phyloP scores from a whole-genome alignment of 1,284 basidiomycete genomes.

The Coniferiporia sulphurascens region DNA sequence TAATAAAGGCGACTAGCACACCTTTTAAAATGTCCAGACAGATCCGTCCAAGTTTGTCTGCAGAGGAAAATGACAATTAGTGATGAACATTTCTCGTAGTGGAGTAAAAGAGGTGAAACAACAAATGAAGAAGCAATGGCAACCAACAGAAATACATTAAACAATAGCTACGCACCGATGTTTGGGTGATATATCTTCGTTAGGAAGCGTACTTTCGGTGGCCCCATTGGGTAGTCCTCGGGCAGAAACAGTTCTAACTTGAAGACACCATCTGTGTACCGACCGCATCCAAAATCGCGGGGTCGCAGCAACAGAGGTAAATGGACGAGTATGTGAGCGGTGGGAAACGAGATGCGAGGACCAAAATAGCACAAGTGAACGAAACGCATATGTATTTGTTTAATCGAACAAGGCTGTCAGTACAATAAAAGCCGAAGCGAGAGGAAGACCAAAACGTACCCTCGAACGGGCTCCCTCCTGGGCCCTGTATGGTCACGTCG shows the following conservation, averaged over 20 bases:
- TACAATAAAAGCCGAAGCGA: neutral
- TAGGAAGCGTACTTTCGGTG: conserved; percentile 97
- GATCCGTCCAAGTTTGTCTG: conserved; percentile 97
- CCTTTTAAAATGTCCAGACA: conserved; percentile 98
- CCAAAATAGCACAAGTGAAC: neutral
- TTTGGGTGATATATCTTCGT: conserved; percentile 99
- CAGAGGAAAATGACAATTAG: neutral
- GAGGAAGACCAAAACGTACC: conserved; percentile 48
- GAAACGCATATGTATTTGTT: neutral
- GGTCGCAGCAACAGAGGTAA: neutral
- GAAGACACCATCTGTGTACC: conserved; percentile 77
- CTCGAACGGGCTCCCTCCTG: conserved; percentile 91
- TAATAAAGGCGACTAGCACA: conserved; percentile 28
- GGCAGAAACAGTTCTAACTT: conserved; percentile 95
- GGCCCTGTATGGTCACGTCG: conserved; percentile 95
- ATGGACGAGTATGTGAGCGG: neutral
- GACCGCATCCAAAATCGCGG: neutral
- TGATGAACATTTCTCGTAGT: neutral
- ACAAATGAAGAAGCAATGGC: neutral
- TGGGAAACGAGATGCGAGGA: neutral
- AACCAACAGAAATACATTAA: conserved; percentile 4
- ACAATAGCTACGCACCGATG: conserved; percentile 65
- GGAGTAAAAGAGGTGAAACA: neutral
- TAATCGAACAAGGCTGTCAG: neutral
- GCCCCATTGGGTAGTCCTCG: conserved; percentile 99